Base-by-base conservation (phyloP, 768 basidiomycete genomes). In the Gelatoporia subvermispora region DNA sequence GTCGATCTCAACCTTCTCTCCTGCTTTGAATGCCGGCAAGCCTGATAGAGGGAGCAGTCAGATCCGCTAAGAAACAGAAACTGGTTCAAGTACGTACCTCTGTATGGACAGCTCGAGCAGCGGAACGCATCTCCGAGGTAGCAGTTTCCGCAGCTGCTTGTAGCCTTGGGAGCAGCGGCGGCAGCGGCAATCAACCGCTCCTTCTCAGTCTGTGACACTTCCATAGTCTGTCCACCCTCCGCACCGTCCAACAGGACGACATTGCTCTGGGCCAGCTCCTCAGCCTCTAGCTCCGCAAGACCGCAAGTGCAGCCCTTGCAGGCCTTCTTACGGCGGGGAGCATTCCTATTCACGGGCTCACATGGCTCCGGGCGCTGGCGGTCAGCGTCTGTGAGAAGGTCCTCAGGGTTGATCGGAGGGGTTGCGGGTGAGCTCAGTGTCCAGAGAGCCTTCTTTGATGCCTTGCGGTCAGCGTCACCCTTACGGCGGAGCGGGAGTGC, bases 291-390 rank as follows among this genome's bases (percentile, higher is more conserved):
- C 73, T 98, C 96, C 16, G 88, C 85, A 49, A 99, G 76, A n/a
- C 96, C 96, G 61, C 96, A 99, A 2, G 91, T 81, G 68, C 96
- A 99, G 63, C 81, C 82, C 72, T 97, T 97, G 78, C 96, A 99
- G 24, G 96, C 95, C 64, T 83, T 85, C 75, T 88, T 92, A 58
- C 87, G 73, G 54, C 86, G 74, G n/a, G 81, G 77, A 13, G 74
- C 75, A 20, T 66, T 64, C 9, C 69, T 55, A 17, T 56, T 60
- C 37, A 77, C 68, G 15, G 89, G 89, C 62, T 87, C 88, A 56
- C 89, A 91, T 4, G 79, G 77, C 22, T 86, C 76, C 0, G 93
- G 93, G 2, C 91, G 82, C 25, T 73, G 74, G 49, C 85, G 84
- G 64, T 98, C 95, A 35, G 80, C 85, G 21, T 82, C 74, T 10